Evolutionary conservation across 75 land plant genomes (phyloP), one percentile per base, ranked within the genome.

Genomic region (Picea glauca): DNA sequence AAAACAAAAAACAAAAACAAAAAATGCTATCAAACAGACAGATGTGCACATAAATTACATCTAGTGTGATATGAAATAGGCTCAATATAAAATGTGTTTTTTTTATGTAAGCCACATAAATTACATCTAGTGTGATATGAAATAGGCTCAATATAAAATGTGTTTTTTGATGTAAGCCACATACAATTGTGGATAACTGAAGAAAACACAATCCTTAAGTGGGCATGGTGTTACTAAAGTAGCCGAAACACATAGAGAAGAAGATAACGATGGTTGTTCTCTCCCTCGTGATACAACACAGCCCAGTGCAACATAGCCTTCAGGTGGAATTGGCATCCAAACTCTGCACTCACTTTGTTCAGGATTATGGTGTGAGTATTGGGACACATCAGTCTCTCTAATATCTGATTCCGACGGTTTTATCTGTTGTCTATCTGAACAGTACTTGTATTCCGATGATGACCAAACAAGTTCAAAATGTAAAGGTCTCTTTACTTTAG

Each of bases 311-410:
- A 98, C 88, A 90, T 93, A 98, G 20, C 96, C 98, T 77, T 78
- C 79, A n/a, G 99, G 99, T 76, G 98, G 89, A 62, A 88, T 83
- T 70, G 99, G 99, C 58, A 92, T 80, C 99, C 99, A 98, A 59
- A 98, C 81, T 40, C 89, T 90, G 74, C 93, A 94, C 58, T 50
- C 76, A 18, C 20, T 56, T 6, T 78, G 79, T 65, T 70, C 77
- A 14, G 78, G 77, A 33, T 7, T 46, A 21, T 35, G 17, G 1
- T 23, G 17, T 26, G 56, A 57, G 4, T 26, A 67, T 75, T 1
- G 17, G 56, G 40, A 66, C 30, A 72, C 33, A 20, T 43, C n/a
- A 32, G 21, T 60, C 18, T 68, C 50, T 64, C 20, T 30, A 11
- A 58, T 54, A 60, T 23, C 70, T 15, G 77, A 43, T n/a, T 58